Evolutionary conservation across 1,139 yeast genomes (phyloP), one percentile per base, ranked within the genome.

Genomic region (Pneumocystis carinii): DNA sequence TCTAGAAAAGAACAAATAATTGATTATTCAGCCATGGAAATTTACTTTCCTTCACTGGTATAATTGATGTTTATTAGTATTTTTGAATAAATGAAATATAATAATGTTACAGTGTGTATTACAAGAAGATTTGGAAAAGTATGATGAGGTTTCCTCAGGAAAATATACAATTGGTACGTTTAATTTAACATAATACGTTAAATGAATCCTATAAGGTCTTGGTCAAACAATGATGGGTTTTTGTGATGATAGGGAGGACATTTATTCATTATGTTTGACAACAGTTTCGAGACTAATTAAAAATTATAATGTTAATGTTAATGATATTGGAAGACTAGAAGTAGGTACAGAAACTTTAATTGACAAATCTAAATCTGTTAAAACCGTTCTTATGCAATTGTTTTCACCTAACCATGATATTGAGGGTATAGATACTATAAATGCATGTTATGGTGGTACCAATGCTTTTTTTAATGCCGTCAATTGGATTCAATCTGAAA

Each of bases 361-460:
- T 72, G 99, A 94, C 78, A 94, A 92, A 78, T 89, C 97, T 71
- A 94, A 94, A 80, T 87, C 96, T 59, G 96, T 90, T 73, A 94
- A 94, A 79, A 84, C 96, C 59, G 96, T 92, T 61, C 81, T 94
- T 76, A 92, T 90, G 89, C 97, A 90, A 78, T 82, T 94, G 70
- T 86, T 94, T 71, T 37, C 59, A 3, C 59, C 59, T 1, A 92
- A 92, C 79, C 77, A 80, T 71, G 98, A 94, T 73, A 81, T 92
- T 70, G 99, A 94, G 78, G 99, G 99, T 76, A 79, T 94, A 68
- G 99, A 94, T 77, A 90, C 96, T 69, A 75, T 90, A 71, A 94
- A 94, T 75, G 99, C 99, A 59, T 94, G 99, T 78, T 94, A 94
- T 77, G 98, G 98, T 75, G 99, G 97, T 75, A 92, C 98, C 69